Conservation (phyloP, 1,284 basidiomycete genomes). For the Naganishia albida region DNA sequence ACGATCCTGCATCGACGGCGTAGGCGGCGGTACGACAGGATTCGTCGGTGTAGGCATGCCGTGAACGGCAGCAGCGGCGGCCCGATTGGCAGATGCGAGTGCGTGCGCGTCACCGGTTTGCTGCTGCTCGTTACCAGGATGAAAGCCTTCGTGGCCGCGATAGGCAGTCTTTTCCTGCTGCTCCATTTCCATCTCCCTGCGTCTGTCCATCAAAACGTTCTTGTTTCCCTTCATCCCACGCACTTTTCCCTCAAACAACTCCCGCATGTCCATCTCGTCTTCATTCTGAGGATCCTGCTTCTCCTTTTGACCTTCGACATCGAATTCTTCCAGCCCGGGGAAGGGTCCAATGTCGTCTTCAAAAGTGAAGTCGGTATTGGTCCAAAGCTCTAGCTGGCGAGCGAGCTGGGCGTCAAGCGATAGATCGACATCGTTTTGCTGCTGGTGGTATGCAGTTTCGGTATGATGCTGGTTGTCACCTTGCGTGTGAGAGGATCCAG, state of each 20-base stretch:
- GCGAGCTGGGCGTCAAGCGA: conserved; percentile 29
- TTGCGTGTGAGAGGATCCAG: conserved; percentile 1
- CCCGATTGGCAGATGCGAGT: conserved; percentile 12
- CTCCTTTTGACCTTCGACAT: conserved; percentile 21
- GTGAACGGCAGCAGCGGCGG: conserved; percentile 10
- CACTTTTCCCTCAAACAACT: conserved; percentile 29
- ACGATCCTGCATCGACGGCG: conserved; percentile 6
- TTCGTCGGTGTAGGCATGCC: conserved; percentile 7
- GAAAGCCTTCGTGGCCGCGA: neutral
- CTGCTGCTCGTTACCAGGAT: neutral
- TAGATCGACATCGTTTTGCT: conserved; percentile 10
- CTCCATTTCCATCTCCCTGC: conserved; percentile 25
- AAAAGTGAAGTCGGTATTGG: conserved; percentile 33
- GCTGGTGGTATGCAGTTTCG: conserved; percentile 2
- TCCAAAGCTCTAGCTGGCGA: conserved; percentile 33
- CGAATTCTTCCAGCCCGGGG: conserved; percentile 17
- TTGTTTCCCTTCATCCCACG: conserved; percentile 30
- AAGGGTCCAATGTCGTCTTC: conserved; percentile 30
- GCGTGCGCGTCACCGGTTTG: neutral
- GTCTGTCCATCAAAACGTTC: conserved; percentile 30
- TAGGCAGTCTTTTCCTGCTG: conserved; percentile 11
- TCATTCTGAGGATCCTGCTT: conserved; percentile 22
- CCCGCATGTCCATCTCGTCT: conserved; percentile 29
- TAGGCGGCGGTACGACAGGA: conserved; percentile 1
- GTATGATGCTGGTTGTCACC: neutral